Evolutionary conservation across 352 stramenopile species (phyloP), one percentile per base, ranked within the genome.

Genomic region (Phytophthora sansomeana): DNA sequence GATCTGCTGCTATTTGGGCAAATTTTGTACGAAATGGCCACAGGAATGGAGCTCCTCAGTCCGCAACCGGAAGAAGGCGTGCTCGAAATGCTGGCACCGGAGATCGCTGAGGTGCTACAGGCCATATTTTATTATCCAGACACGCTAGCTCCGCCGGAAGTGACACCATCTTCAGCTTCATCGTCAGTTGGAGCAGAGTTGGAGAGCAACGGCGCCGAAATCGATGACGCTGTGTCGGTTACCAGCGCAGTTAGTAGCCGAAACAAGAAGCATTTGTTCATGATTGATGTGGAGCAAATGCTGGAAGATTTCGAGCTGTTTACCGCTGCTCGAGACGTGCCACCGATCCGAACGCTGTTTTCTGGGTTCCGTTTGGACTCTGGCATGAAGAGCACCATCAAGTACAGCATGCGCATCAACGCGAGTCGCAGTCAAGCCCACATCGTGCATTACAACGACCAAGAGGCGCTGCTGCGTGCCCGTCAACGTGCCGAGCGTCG

Each of bases 361-460:
- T 69, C 81, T 13, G 81, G 78, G 10, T 90, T 93, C 26, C 81
- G 85, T 13, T 62, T 93, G 21, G 85, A 93, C 61, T 91, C 83
- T 9, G 63, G 65, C 38, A 93, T 91, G 81, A 93, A 93, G 62
- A 87, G 69, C 61, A 89, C 81, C 1, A 85, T 93, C 48, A 80
- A 80, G 21, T 63, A 77, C 57, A 93, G 83, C 62, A 92, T 93
- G 83, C 85, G 83, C 41, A 90, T 92, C 59, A 93, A 92, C 56
- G 74, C 78, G 30, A 87, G 80, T 28, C 83, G 85, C 41, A 90
- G 75, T 38, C 74, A 87, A n/a, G 81, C 83, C 16, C 81, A 93
- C 44, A 65, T 90, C 2, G 78, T 91, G 11, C 85, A 91, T 33
- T 89, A 87, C 61, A 83, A 87, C 24, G 85, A 91, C 38, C 70